phyloP scores from a whole-genome alignment of 2,329 filamentous ascomycete species.

The Pestalotiopsis sp. region DNA sequence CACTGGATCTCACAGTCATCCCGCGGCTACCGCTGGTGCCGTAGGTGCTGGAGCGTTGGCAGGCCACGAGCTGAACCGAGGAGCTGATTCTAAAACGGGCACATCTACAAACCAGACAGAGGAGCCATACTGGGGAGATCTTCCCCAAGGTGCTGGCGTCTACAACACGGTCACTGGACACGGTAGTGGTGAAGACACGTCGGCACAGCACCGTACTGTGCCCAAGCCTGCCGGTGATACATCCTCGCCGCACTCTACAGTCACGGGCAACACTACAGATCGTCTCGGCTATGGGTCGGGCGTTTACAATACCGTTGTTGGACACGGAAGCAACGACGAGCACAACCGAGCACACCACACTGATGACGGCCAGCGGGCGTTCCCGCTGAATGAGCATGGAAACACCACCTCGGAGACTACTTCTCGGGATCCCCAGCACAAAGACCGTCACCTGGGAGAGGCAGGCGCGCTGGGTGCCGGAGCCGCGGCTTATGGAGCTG shows the following conservation, averaged over 20 bases:
- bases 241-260: not conserved
- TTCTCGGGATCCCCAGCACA: not conserved
- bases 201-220: slow-evolving; percentile 8
- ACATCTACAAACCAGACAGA: slow-evolving; percentile 17
- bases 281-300: slow-evolving; percentile 8
- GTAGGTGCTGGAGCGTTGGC: not conserved
- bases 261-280: not conserved
- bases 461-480: not conserved
- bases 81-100: slow-evolving; percentile 9
- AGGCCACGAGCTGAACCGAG: not conserved
- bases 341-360: not conserved
- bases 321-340: slow-evolving; percentile 25
- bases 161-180: slow-evolving; percentile 28
- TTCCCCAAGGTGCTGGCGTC: slow-evolving; percentile 26
- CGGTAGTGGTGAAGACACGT: slow-evolving; percentile 20
- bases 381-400: not conserved
- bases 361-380: not conserved
- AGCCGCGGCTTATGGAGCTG: not conserved
- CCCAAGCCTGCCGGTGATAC: not conserved
- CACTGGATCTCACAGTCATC: not conserved
- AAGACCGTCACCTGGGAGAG: slow-evolving; percentile 1
- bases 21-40: not conserved
- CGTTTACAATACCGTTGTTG: slow-evolving; percentile 23
- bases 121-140: slow-evolving; percentile 30
- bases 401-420: not conserved